Evolutionary conservation across 2,329 filamentous ascomycete genomes (phyloP).

Genomic region (Penicillium hordei): DNA sequence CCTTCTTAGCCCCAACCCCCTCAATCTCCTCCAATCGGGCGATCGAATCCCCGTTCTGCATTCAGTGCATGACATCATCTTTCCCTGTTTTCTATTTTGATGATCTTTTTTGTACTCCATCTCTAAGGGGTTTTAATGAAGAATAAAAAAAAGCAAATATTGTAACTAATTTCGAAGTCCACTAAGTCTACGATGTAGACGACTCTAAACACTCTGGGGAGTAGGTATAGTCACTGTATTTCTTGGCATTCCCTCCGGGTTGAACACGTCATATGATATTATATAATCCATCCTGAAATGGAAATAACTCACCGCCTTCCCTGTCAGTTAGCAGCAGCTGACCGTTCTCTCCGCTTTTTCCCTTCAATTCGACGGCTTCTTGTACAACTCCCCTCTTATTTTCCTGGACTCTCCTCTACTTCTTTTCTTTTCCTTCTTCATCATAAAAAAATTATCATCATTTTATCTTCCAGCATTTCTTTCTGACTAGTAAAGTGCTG

Average conservation of each 20-base stretch:
- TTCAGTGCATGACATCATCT: conserved; percentile 20
- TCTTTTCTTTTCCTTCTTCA: conserved; percentile 18
- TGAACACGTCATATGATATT: conserved; percentile 6
- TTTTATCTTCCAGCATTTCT: conserved; percentile 12
- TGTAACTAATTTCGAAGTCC: background rate
- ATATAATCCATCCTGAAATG: background rate
- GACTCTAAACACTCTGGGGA: background rate
- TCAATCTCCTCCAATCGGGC: conserved; percentile 5
- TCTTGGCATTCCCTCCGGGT: background rate
- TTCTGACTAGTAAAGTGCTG: conserved; percentile 11
- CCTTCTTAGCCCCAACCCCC: background rate
- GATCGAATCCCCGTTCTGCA: background rate
- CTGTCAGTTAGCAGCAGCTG: conserved; percentile 3
- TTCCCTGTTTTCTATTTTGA: conserved; percentile 15
- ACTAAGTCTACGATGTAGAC: background rate
- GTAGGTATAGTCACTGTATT: background rate
- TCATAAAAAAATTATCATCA: conserved; percentile 11
- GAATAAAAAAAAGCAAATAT: background rate
- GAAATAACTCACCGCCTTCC: conserved; percentile 3
- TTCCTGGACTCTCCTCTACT: conserved; percentile 9
- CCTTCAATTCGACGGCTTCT: conserved; percentile 18
- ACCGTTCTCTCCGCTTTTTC: conserved; percentile 14
- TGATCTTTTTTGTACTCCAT: conserved; percentile 1
- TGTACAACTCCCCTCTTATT: conserved; percentile 18
- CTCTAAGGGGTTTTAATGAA: background rate